These are phyloP conservation scores for Zoysia matrella DNA, from an alignment of 202 grass and related monocot species.

Conservation along the genomic window DNA sequence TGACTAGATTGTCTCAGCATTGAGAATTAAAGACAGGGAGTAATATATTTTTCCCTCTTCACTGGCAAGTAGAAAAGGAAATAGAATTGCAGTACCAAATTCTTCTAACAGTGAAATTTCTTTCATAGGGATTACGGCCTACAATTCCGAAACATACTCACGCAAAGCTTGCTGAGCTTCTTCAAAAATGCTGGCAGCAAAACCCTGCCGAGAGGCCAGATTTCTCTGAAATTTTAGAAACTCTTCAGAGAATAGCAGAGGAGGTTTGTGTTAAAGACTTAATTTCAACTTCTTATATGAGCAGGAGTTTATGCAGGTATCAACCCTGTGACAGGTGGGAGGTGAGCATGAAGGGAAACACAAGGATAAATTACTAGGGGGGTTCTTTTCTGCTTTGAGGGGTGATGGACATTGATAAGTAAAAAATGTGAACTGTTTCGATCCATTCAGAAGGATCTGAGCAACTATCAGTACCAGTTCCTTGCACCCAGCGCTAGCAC, in stretches of 20 bases:
- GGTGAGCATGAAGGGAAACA: constrained; percentile 66
- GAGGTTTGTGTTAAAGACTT: constrained; percentile 59
- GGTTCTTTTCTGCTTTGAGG: constrained; percentile 81
- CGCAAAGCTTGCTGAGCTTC: constrained; percentile 73
- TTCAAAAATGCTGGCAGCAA: constrained; percentile 93
- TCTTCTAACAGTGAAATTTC: constrained; percentile 11
- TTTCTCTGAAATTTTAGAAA: constrained; percentile 88
- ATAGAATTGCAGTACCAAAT: not conserved
- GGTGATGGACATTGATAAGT: constrained; percentile 62
- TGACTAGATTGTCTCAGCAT: not conserved
- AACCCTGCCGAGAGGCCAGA: constrained; percentile 77
- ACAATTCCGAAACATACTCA: constrained; percentile 84
- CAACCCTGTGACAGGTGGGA: constrained; percentile 58
- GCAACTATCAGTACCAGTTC: constrained; percentile 10
- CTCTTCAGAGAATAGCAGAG: constrained; percentile 71
- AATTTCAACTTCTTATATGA: not conserved
- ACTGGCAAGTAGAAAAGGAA: constrained; percentile 6
- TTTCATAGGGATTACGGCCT: constrained; percentile 75
- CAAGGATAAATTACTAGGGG: constrained; percentile 82
- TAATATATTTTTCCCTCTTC: not conserved
- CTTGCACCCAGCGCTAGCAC: constrained; percentile 9
- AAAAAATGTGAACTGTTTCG: constrained; percentile 15
- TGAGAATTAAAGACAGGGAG: not conserved
- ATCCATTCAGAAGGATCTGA: constrained; percentile 21
- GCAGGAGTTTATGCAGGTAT: constrained; percentile 14